A percentile compares a stretch with the other conserved stretches of the same genome.
Conservation (phyloP, 129 eudicot species). For the Escallonia herrerae region DNA sequence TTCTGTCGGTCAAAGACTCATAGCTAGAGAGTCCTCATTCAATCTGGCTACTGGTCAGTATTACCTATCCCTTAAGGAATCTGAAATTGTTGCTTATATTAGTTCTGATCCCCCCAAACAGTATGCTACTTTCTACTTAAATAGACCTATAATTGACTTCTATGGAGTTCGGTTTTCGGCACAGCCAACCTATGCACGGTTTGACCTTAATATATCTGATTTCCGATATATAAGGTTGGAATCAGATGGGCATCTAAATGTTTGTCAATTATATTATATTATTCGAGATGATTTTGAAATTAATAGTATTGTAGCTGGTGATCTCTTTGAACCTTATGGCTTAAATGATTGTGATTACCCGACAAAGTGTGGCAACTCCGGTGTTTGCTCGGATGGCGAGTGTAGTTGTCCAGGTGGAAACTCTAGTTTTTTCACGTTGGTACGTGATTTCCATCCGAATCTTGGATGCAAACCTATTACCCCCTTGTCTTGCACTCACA, state of each 20-base stretch:
- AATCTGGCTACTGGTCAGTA: conserved; percentile 24
- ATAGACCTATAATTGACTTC: neutral
- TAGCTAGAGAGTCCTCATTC: conserved; percentile 23
- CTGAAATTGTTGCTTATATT: conserved; percentile 20
- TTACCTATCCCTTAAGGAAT: conserved; percentile 7
- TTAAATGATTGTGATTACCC: conserved; percentile 1
- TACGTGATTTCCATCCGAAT: conserved; percentile 7
- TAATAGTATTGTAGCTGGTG: too few species aligned
- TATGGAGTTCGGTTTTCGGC: neutral
- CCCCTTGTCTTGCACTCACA: conserved; percentile 15
- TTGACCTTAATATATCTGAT: neutral
- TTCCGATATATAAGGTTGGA: conserved; percentile 7
- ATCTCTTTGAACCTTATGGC: too few species aligned
- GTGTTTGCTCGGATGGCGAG: conserved; percentile 20
- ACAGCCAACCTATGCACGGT: neutral
- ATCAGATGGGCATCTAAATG: conserved; percentile 3
- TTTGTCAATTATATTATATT: neutral
- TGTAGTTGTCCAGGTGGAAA: conserved; percentile 27
- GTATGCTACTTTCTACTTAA: neutral
- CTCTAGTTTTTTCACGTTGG: conserved; percentile 7
- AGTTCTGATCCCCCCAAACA: conserved; percentile 16
- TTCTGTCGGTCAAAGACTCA: conserved; percentile 13
- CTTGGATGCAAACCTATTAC: conserved; percentile 22
- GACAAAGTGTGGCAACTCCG: conserved; percentile 23
- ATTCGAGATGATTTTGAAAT: too few species aligned